Evolutionary conservation across 225 moss, liverwort and hornwort species (phyloP), one percentile per base, ranked within the genome.

Genomic region (Asterella californica): DNA sequence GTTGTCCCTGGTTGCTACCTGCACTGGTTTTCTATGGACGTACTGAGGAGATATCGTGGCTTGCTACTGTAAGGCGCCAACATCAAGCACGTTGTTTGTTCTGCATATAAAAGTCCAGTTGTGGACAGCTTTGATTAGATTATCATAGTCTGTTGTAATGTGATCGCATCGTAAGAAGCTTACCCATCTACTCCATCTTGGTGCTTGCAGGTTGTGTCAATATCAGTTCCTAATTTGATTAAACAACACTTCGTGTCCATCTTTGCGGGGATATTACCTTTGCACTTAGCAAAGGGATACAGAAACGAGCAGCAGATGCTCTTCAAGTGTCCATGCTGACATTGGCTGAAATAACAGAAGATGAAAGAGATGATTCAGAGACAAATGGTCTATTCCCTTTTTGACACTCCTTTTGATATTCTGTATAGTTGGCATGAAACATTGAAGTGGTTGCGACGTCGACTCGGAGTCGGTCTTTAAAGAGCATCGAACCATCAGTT

Each of bases 321-420:
- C 88, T 99, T 24, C 92, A 94, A 82, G 82, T 82, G 71, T 83
- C 87, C 50, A 91, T 92, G 93, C 79, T 99, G 79, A 72, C 81
- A 59, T 87, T 91, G 78, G 91, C 93, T 62, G 83, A 87, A 68
- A 82, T 92, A 59, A 87, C 97, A 80, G 97, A 99, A 77, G 94
- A 94, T 63, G 93, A 99, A 76, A 89, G 97, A 78, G 97, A 99
- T 83, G 59, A 94, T 93, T 73, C 89, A 90, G 73, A 91, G 88
- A 81, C 90, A 88, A 78, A 93, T 99, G 94, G 96, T 94, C 48
- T 27, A 75, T 55, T 72, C 52, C 22, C 30, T 66, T 18, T 42
- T 78, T 21, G 25, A 37, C 8, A 47, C 48, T 47, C 19, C 27
- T 47, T 6, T 74, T 25, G 6, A 55, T 36, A n/a, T 76, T 7